These are phyloP conservation scores for Backusella mclennaniae DNA, from an alignment of 192 early-diverging fungal species.

Conservation along the genomic window DNA sequence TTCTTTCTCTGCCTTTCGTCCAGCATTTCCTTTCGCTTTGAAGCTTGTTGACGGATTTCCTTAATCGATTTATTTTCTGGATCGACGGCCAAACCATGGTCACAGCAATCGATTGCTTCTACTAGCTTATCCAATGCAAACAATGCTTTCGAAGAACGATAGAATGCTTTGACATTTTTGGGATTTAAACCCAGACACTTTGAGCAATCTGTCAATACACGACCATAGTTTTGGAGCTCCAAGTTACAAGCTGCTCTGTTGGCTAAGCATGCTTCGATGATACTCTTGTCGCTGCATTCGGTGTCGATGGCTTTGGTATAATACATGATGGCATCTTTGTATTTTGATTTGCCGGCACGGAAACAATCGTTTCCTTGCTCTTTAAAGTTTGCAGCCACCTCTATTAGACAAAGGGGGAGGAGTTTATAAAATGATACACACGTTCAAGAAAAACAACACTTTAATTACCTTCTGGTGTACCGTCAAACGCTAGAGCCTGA, in stretches of 20 bases:
- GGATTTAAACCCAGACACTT: constrained; percentile 77
- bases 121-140: constrained; percentile 73
- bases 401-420: constrained; percentile 6
- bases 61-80: constrained; percentile 43
- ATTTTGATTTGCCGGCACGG: constrained; percentile 62
- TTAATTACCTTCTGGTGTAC: constrained; percentile 80
- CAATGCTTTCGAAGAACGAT: constrained; percentile 84
- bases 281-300: constrained; percentile 65
- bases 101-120: constrained; percentile 87
- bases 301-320: constrained; percentile 87
- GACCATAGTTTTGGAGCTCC: constrained; percentile 77
- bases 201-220: constrained; percentile 87
- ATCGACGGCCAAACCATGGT: constrained; percentile 67
- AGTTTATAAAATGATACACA: neutral
- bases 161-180: constrained; percentile 90
- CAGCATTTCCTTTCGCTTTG: constrained; percentile 40
- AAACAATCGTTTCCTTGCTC: constrained; percentile 95
- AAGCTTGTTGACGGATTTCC: constrained; percentile 29
- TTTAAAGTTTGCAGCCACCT: constrained; percentile 91
- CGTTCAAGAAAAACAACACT: no score
- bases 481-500: constrained; percentile 85
- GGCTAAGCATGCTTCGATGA: constrained; percentile 78
- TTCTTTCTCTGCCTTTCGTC: constrained; percentile 48
- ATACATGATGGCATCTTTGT: constrained; percentile 74
- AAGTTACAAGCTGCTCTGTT: constrained; percentile 95